Evolutionary conservation across 1,284 basidiomycete genomes (phyloP).

Genomic region (Vanrija sp.): DNA sequence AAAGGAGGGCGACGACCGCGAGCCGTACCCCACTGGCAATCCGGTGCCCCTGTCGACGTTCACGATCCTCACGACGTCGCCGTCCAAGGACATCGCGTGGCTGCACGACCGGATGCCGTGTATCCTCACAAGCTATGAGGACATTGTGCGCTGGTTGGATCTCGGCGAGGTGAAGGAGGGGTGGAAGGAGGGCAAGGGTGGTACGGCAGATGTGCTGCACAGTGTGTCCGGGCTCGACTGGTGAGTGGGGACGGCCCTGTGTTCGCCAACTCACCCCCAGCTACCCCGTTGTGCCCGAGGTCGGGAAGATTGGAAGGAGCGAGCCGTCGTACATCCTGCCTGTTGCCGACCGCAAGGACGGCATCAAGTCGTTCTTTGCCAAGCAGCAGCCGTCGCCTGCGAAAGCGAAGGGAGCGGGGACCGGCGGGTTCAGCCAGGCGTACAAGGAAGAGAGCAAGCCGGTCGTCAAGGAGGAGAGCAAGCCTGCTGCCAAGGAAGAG

Average conservation of each 20-base stretch:
- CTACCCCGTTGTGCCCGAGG: slow-evolving; percentile 83
- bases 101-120: slow-evolving; percentile 91
- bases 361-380: slow-evolving; percentile 81
- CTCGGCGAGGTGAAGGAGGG: slow-evolving; percentile 62
- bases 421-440: not conserved
- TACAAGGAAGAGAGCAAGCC: not conserved
- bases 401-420: slow-evolving; percentile 12
- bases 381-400: slow-evolving; percentile 53
- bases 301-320: slow-evolving; percentile 84
- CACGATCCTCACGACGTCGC: slow-evolving; percentile 80
- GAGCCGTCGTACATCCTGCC: slow-evolving; percentile 78
- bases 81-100: slow-evolving; percentile 65
- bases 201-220: slow-evolving; percentile 56
- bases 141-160: slow-evolving; percentile 74
- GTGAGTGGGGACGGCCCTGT: slow-evolving; percentile 48
- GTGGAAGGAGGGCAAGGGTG: slow-evolving; percentile 53
- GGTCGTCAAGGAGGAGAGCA: not conserved
- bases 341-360: slow-evolving; percentile 72
- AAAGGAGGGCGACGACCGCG: slow-evolving; percentile 24
- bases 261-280: slow-evolving; percentile 46
- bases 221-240: slow-evolving; percentile 72
- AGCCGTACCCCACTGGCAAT: slow-evolving; percentile 51
- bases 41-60: slow-evolving; percentile 70
- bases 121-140: slow-evolving; percentile 63
- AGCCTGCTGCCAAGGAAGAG: not conserved